Base-by-base conservation (phyloP, 495 filamentous ascomycete genomes). In the Xanthoparmelia taractica region DNA sequence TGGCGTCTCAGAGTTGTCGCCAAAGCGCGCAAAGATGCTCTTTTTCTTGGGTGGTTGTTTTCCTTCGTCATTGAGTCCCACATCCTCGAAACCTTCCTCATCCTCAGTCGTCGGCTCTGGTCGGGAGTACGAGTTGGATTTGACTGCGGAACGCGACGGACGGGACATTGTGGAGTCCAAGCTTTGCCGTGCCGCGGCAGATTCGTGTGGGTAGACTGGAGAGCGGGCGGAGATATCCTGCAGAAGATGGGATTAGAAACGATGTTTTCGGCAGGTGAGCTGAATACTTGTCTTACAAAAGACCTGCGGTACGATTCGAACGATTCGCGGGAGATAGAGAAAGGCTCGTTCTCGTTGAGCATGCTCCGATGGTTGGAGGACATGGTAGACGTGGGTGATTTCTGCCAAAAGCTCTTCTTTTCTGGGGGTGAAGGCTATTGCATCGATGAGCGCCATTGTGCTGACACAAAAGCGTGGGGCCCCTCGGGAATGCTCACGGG, bases 271-370 rank as follows among this genome's bases (percentile, higher is more conserved):
- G 45, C 31, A n/a, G 34, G 37, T 4, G 48, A n/a, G 27, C 37
- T 23, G n/a, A n/a, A 36, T 4, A 31, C 41, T 63, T 29, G 37
- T 79, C 88, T 61, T 82, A 96, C 92, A 78, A 98, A 98, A 63
- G 94, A 97, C 65, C 94, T 86, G 58, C 94, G 84, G 73, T 98
- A 98, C 34, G 93, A 96, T 73, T 98, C 94, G 73, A 97, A 98
- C 12, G 92, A 96, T 76, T 98, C 94, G 67, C 94, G 86, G 37
- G 94, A 96, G 75, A 98, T 98, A 59, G 88, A 90, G 75, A 98
- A 98, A 29, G 90, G 92, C 69, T 97, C 94, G 70, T 91, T 90
- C 63, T 93, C 88, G 69, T 86, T 80, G 61, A 91, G 77, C 61
- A 86, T 80, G 68, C 82, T 85, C 34, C 82, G 82, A 63, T 87